Evolutionary conservation across 768 basidiomycete genomes (phyloP), one percentile per base, ranked within the genome.

Genomic region (Kwoniella sp.): DNA sequence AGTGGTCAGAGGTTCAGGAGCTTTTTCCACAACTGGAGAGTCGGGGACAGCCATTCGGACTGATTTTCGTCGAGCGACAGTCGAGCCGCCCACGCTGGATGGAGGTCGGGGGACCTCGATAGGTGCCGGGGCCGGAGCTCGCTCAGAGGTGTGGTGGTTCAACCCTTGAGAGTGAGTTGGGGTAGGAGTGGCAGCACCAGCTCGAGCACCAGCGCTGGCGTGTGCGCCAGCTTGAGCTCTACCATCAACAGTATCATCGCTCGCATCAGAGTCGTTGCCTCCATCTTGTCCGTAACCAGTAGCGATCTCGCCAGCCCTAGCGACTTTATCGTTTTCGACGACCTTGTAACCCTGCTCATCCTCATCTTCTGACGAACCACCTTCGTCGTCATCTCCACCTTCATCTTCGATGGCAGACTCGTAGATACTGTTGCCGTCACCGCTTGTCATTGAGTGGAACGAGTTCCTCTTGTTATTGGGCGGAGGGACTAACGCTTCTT

Each of bases 1-100:
- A 33, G 26, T 10, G 54, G 64, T 30, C 49, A 54, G 15, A 9
- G 68, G 65, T 13, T 68, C 62, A 12, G 62, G 54, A 19, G 58
- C 47, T 15, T 58, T 57, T 6, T 63, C 57, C 8, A 64, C 51
- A 5, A 50, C 57, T 9, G 72, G 74, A 13, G 78, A 74, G 55
- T 74, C 77, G 4, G 78, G 78, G 17, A 73, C 74, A 17, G 64
- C 68, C 69, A 79, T 78, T 24, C 78, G 52, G 2, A 79, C 78
- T 3, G 68, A 70, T 57, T 79, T 79, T 30, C 76, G 37, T 44
- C 76, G 58, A 24, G 63, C 48, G n/a, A 77, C 50, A n/a, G 55
- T 52, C 24, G 60, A 54, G 25, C 50, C 46, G 27, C 44, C 46
- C 13, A 21, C 17, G 40, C 40, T 55, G n/a, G 44, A 25, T 2